Percentiles rank a stretch among this genome's conserved stretches.
These are phyloP conservation scores for Artemisia princeps DNA, from an alignment of 140 eudicot species.

Conservation along the genomic window DNA sequence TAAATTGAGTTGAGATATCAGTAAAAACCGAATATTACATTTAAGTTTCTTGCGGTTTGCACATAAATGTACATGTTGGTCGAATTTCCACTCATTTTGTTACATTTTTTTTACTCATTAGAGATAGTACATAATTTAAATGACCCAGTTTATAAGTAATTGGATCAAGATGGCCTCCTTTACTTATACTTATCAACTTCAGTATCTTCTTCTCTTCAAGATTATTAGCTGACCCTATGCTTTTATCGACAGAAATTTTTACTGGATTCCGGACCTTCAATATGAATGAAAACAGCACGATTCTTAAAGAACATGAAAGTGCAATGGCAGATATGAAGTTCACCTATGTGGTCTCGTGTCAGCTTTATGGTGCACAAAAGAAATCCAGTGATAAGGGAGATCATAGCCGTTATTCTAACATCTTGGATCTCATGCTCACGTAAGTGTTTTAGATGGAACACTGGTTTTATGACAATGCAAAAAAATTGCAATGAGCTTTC, in stretches of 20 bases:
- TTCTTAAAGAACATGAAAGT: conserved; percentile 55
- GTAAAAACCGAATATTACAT: too few species aligned
- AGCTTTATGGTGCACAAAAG: conserved; percentile 87
- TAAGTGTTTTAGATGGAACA: conserved; percentile 21
- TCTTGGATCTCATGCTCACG: conserved; percentile 89
- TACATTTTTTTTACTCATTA: neutral
- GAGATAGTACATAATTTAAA: neutral
- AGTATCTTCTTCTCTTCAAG: conserved; percentile 10
- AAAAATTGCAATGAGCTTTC: neutral
- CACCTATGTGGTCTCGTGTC: conserved; percentile 97
- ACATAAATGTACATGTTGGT: neutral
- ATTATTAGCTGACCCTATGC: conserved; percentile 15
- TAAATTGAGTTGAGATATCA: too few species aligned
- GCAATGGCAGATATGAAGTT: conserved; percentile 96
- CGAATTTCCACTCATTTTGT: neutral
- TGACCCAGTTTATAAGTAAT: neutral
- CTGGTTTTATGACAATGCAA: neutral
- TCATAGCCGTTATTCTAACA: conserved; percentile 62
- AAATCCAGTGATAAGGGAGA: conserved; percentile 64
- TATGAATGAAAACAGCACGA: conserved; percentile 32
- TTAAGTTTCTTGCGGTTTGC: too few species aligned
- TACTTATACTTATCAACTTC: conserved; percentile 4
- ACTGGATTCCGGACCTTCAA: conserved; percentile 73
- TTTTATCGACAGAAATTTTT: conserved; percentile 59
- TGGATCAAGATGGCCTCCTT: neutral